phyloP scores from a whole-genome alignment of 345 rosid species.

The Populus davidiana region DNA sequence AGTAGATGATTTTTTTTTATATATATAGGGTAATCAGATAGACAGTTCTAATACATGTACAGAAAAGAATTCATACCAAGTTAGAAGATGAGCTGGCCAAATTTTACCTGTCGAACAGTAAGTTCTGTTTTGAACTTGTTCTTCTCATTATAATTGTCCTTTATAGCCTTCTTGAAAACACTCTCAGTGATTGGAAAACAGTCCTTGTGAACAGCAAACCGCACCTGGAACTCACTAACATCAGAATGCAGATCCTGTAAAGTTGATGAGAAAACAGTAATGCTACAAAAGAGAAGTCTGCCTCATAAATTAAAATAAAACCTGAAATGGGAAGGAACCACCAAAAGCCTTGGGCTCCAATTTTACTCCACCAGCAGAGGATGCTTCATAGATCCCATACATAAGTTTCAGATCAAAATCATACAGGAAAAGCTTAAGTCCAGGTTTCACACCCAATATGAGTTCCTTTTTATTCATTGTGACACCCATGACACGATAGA shows the following conservation, averaged over 20 bases:
- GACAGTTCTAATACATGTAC: background rate
- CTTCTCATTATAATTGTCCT: slow-evolving; percentile 59
- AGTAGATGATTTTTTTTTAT: too few relatives aligned
- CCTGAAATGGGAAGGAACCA: slow-evolving; percentile 95
- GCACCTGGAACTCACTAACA: slow-evolving; percentile 54
- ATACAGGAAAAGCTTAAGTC: slow-evolving; percentile 79
- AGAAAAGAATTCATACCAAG: slow-evolving; percentile 13
- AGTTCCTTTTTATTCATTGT: slow-evolving; percentile 52
- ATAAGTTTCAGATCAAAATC: slow-evolving; percentile 88
- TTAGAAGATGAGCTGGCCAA: slow-evolving; percentile 7
- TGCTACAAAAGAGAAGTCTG: background rate
- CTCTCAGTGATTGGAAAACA: slow-evolving; percentile 78
- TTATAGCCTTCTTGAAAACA: slow-evolving; percentile 69
- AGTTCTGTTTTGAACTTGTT: slow-evolving; percentile 81
- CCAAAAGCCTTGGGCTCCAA: slow-evolving; percentile 87
- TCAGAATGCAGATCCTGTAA: background rate
- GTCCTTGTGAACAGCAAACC: slow-evolving; percentile 54
- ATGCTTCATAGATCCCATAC: slow-evolving; percentile 78
- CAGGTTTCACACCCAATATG: slow-evolving; percentile 63
- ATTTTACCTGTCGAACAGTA: slow-evolving; percentile 54
- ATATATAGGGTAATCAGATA: background rate
- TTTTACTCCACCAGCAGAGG: slow-evolving; percentile 76
- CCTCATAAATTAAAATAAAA: slow-evolving; percentile 19
- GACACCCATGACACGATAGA: slow-evolving; percentile 75
- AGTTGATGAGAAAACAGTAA: slow-evolving; percentile 2